These are phyloP conservation scores for Euclidium syriacum DNA, from an alignment of 345 rosid species.

Conservation along the genomic window DNA sequence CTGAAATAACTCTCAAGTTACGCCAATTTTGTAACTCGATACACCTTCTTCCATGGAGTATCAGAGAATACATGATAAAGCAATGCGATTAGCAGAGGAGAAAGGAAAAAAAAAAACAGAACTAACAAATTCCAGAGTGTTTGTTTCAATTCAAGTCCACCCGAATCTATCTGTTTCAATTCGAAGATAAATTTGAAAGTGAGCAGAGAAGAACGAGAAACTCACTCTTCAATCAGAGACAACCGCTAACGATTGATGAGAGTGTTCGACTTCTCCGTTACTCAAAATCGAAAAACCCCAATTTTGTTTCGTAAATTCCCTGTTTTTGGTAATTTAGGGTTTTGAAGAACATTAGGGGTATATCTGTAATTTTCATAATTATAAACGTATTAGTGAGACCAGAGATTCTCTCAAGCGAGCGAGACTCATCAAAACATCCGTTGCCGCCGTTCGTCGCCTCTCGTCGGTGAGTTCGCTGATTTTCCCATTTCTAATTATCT, in stretches of 20 bases:
- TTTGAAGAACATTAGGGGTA: not conserved
- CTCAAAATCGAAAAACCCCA: not conserved
- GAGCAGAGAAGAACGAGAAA: not conserved
- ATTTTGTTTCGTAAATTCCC: not conserved
- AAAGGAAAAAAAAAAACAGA: too few species aligned
- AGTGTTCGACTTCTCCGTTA: not conserved
- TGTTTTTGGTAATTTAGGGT: not conserved
- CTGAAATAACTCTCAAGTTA: not conserved
- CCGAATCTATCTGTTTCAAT: not conserved
- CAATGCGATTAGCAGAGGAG: too few species aligned
- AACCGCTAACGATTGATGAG: not conserved
- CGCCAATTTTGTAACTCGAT: not conserved
- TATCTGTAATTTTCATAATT: not conserved
- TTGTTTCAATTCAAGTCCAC: not conserved
- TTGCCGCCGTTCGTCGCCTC: not conserved
- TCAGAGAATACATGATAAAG: conserved; percentile 9
- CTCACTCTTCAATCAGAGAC: not conserved
- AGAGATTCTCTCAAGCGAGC: not conserved
- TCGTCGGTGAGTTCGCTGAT: conserved; percentile 18
- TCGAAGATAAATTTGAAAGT: too few species aligned
- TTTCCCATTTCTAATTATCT: not conserved
- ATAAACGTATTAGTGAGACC: not conserved
- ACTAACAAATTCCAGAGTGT: too few species aligned
- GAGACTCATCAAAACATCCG: not conserved
- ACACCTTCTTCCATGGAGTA: not conserved